These are phyloP conservation scores for Eimeria acervulina DNA, from an alignment of 169 alveolate species.

Conservation along the genomic window DNA sequence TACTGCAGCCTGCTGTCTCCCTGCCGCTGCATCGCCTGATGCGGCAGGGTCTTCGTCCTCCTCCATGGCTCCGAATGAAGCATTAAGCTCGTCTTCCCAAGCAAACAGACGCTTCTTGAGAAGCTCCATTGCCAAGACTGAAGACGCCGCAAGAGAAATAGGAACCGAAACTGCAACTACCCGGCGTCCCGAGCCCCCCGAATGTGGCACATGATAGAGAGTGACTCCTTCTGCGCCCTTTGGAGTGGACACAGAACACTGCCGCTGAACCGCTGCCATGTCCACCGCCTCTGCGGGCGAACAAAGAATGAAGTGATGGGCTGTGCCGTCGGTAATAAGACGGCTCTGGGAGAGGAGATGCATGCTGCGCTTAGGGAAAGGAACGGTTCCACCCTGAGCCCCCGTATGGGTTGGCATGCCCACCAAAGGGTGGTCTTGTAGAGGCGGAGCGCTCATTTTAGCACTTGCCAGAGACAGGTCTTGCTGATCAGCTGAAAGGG, in stretches of 20 bases:
- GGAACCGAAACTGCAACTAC: slow-evolving; percentile 72
- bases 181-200: slow-evolving; percentile 70
- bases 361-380: slow-evolving; percentile 63
- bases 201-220: slow-evolving; percentile 36
- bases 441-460: slow-evolving; percentile 72
- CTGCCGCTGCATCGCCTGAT: slow-evolving; percentile 43
- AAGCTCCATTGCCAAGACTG: slow-evolving; percentile 67
- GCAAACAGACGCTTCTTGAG: slow-evolving; percentile 62
- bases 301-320: slow-evolving; percentile 73
- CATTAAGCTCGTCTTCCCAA: slow-evolving; percentile 75
- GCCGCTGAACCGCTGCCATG: slow-evolving; percentile 76
- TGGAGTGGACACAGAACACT: slow-evolving; percentile 43
- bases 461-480: slow-evolving; percentile 1
- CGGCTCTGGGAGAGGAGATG: slow-evolving; percentile 72
- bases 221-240: slow-evolving; percentile 70
- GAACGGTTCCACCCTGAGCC: slow-evolving; percentile 58
- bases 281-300: slow-evolving; percentile 72
- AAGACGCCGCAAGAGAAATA: slow-evolving; percentile 72
- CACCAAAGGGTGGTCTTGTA: slow-evolving; percentile 59
- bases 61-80: slow-evolving; percentile 46
- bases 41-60: slow-evolving; percentile 56
- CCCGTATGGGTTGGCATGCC: slow-evolving; percentile 27
- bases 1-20: slow-evolving; percentile 1
- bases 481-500: slow-evolving; percentile 6
- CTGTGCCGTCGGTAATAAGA: slow-evolving; percentile 58